Percentiles rank a stretch among this genome's conserved stretches.
phyloP scores from a whole-genome alignment of 169 alveolate species.

The Plasmodium inui region DNA sequence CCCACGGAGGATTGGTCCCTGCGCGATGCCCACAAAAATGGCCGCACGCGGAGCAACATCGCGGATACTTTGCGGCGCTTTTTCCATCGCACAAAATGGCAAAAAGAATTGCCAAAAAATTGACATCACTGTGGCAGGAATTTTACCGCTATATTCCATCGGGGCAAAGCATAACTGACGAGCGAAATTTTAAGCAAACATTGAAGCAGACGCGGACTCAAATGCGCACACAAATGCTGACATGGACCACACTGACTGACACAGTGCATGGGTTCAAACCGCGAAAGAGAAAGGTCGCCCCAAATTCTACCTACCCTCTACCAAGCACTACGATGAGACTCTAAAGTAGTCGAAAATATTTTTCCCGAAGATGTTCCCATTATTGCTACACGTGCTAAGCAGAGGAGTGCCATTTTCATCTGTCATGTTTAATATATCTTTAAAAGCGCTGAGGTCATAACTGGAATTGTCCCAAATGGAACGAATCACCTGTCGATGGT shows the following conservation, averaged over 20 bases:
- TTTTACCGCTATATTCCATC: neutral
- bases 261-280: neutral
- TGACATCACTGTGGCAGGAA: neutral
- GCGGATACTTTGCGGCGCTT: neutral
- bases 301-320: neutral
- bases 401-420: constrained; percentile 43
- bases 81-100: neutral
- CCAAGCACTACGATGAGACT: neutral
- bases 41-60: neutral
- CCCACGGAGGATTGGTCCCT: neutral
- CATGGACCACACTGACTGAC: no score
- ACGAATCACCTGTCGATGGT: neutral
- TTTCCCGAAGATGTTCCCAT: constrained; percentile 1
- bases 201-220: no score
- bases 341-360: constrained; percentile 13
- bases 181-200: neutral
- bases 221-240: no score
- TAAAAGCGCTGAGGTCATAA: constrained; percentile 17
- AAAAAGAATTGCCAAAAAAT: neutral
- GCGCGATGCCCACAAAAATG: neutral
- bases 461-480: constrained; percentile 25
- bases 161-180: neutral
- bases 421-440: constrained; percentile 2
- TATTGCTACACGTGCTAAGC: neutral
- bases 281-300: neutral